These are phyloP conservation scores for Sporothrix phasma DNA, from an alignment of 2,329 filamentous ascomycete species.

Conservation along the genomic window DNA sequence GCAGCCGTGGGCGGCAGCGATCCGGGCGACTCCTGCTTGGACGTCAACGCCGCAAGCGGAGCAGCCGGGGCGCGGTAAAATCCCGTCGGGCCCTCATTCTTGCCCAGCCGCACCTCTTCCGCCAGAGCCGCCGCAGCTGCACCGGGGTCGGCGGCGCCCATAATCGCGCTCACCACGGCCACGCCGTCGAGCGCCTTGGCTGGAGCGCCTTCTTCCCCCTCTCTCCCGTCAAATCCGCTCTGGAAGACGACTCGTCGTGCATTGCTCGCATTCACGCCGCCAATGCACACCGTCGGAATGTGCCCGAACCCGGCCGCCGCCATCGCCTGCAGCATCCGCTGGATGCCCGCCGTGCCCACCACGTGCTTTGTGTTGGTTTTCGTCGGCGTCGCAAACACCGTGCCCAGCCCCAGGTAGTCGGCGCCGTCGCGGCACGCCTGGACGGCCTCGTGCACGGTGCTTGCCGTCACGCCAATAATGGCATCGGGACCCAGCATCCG, in stretches of 20 bases:
- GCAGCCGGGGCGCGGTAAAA: slow-evolving; percentile 4
- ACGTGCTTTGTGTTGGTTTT: slow-evolving; percentile 60
- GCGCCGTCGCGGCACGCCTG: slow-evolving; percentile 66
- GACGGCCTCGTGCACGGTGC: slow-evolving; percentile 60
- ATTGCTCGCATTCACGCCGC: slow-evolving; percentile 73
- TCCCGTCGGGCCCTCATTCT: slow-evolving; percentile 5
- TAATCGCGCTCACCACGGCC: slow-evolving; percentile 81
- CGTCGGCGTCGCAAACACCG: slow-evolving; percentile 79
- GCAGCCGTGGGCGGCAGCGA: slow-evolving; percentile 3
- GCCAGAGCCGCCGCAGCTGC: slow-evolving; percentile 50
- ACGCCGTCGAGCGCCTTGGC: slow-evolving; percentile 57
- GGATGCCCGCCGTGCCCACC: slow-evolving; percentile 63
- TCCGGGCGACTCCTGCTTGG: no score
- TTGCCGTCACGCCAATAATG: slow-evolving; percentile 85
- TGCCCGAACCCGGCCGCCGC: slow-evolving; percentile 33
- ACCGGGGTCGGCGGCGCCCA: slow-evolving; percentile 60
- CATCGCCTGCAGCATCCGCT: slow-evolving; percentile 55
- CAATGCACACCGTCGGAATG: slow-evolving; percentile 70
- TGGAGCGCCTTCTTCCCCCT: not conserved
- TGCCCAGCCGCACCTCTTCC: slow-evolving; percentile 37
- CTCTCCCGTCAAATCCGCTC: slow-evolving; percentile 30
- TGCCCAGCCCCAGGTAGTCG: slow-evolving; percentile 84
- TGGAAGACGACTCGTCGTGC: slow-evolving; percentile 65
- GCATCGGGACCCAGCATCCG: slow-evolving; percentile 61
- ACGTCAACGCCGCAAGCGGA: not conserved